phyloP scores from a whole-genome alignment of 371 early-diverging fungal species.

The Mucor indicus region DNA sequence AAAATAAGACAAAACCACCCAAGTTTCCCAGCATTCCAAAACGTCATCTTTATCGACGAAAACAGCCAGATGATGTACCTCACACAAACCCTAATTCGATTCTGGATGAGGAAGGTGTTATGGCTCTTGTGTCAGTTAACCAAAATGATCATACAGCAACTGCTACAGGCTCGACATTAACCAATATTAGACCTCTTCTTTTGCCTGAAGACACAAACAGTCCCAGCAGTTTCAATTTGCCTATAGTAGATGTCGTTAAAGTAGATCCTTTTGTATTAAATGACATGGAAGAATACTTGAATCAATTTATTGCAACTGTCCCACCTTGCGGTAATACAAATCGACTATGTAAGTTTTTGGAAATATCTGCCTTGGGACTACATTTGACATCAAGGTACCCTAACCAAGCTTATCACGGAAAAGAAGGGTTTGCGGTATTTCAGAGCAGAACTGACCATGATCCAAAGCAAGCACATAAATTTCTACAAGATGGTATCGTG shows the following conservation, averaged over 20 bases:
- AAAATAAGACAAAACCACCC: conserved; percentile 34
- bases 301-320: conserved; percentile 38
- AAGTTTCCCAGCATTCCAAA: conserved; percentile 40
- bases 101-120: conserved; percentile 17
- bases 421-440: conserved; percentile 53
- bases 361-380: conserved; percentile 51
- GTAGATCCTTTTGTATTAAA: conserved; percentile 30
- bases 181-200: too few species aligned
- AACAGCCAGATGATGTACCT: background rate
- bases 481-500: conserved; percentile 7
- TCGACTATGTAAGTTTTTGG: conserved; percentile 56
- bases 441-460: conserved; percentile 23
- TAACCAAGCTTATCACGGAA: conserved; percentile 49
- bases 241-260: conserved; percentile 17
- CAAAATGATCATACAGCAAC: background rate
- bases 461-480: conserved; percentile 10
- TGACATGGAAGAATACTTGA: conserved; percentile 51
- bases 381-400: conserved; percentile 37
- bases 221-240: background rate
- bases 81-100: background rate
- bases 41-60: conserved; percentile 5
- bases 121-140: background rate
- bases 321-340: conserved; percentile 38
- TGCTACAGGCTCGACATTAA: background rate
- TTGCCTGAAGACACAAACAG: background rate